phyloP scores from a whole-genome alignment of 768 basidiomycete genomes.

The Cubamyces lactineus region DNA sequence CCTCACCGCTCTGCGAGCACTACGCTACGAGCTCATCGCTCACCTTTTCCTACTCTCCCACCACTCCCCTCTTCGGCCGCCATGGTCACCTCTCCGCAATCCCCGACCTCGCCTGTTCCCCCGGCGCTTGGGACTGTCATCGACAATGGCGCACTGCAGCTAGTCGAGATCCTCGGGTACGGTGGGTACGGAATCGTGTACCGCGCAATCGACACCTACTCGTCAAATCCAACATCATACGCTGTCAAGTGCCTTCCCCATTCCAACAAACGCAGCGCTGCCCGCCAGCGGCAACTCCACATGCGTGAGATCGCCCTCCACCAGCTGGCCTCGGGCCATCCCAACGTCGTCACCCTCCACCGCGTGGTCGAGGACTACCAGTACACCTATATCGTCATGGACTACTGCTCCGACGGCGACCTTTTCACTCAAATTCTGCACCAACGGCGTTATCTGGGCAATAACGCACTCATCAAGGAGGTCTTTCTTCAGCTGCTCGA shows the following conservation, averaged over 20 bases:
- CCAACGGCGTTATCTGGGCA: slow-evolving; percentile 77
- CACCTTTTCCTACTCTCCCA: slow-evolving; percentile 20
- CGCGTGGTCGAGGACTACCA: slow-evolving; percentile 82
- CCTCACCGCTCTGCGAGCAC: slow-evolving; percentile 33
- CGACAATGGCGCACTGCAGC: slow-evolving; percentile 80
- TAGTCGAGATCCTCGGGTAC: slow-evolving; percentile 85
- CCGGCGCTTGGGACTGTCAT: slow-evolving; percentile 74
- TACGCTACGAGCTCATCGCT: slow-evolving; percentile 25
- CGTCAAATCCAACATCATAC: slow-evolving; percentile 57
- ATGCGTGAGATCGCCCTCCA: slow-evolving; percentile 87
- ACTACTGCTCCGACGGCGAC: slow-evolving; percentile 89
- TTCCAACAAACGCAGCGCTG: slow-evolving; percentile 46
- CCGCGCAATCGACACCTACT: slow-evolving; percentile 68
- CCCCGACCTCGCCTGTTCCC: slow-evolving; percentile 48
- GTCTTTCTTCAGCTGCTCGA: slow-evolving; percentile 94
- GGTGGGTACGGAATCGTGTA: slow-evolving; percentile 98
- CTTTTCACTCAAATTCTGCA: slow-evolving; percentile 89
- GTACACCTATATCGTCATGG: slow-evolving; percentile 90
- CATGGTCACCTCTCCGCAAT: slow-evolving; percentile 36
- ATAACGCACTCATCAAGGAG: slow-evolving; percentile 81
- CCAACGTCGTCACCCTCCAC: slow-evolving; percentile 85
- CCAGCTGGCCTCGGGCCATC: slow-evolving; percentile 72
- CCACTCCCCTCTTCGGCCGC: slow-evolving; percentile 22
- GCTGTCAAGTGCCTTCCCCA: slow-evolving; percentile 92
- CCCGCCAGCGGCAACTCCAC: slow-evolving; percentile 75